Evolutionary conservation across 768 basidiomycete species (phyloP), one percentile per base, ranked within the genome.

Genomic region (Daedaleopsis sinensis): DNA sequence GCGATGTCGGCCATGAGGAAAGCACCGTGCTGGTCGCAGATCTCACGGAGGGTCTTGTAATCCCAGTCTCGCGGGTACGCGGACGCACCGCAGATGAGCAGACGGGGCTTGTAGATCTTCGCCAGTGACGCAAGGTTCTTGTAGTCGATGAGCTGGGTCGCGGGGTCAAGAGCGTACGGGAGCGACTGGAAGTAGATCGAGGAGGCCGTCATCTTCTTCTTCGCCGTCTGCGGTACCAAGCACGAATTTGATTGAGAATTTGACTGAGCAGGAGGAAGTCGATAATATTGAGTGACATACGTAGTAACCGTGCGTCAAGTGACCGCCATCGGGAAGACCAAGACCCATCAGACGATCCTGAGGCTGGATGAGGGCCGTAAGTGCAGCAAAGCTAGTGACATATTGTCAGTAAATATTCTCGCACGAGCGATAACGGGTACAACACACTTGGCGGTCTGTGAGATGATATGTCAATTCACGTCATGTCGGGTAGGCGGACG

Each of bases 171-270:
- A 51, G 83, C 87, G 70, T 98, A 99, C 49, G 97, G 96, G 72
- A 97, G 82, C 39, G 97, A 97, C 74, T 98, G 96, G 90, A 98
- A 99, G 82, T 98, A 98, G 80, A 99, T 98, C 19, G 97, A 98
- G 23, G 96, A 98, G 38, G 97, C 94, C 37, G 97, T 98, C 89
- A 99, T 98, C 79, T 99, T 98, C 84, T 98, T 97, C 82, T 98
- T 98, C 61, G 94, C 93, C 58, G 94, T 96, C 91, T 93, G 68
- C 60, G 32, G 12, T 49, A 24, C 19, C 23, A 21, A 65, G 52
- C 4, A 15, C 11, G 23, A 12, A 32, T 35, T 12, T 19, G 24
- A 38, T 11, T 44, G 54, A 11, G 32, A 42, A 37, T 15, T 15
- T 6, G 24, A 13, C 13, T 44, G 52, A 42, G 7, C 5, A 21